phyloP scores from a whole-genome alignment of 192 early-diverging fungal species.

The Rhizophagus prolifer region DNA sequence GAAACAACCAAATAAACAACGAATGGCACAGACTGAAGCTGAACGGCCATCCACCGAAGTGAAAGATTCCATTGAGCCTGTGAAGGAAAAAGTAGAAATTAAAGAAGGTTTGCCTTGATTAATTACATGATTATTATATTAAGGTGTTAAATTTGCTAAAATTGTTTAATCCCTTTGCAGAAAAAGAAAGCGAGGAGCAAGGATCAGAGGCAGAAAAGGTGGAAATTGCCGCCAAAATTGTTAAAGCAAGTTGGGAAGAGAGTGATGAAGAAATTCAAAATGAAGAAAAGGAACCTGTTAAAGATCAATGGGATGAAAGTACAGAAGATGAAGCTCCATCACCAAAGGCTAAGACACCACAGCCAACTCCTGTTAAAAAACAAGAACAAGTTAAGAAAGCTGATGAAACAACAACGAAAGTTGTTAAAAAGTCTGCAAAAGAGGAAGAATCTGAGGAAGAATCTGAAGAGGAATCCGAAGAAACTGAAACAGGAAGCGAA shows the following conservation, averaged over 20 bases:
- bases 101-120: neutral
- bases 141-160: neutral
- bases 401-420: conserved; percentile 32
- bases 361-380: too few relatives aligned
- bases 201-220: conserved; percentile 29
- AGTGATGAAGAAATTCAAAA: conserved; percentile 35
- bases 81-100: conserved; percentile 23
- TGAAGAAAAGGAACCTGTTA: conserved; percentile 62
- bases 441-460: conserved; percentile 1
- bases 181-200: neutral
- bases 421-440: conserved; percentile 21
- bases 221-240: conserved; percentile 30
- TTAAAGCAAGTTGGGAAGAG: conserved; percentile 32
- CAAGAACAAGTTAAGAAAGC: too few relatives aligned
- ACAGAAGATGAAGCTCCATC: conserved; percentile 41
- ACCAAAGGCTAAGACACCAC: neutral
- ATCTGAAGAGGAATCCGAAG: conserved; percentile 32
- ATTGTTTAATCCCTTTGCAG: neutral
- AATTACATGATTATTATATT: neutral
- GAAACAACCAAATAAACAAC: conserved; percentile 56
- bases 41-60: neutral
- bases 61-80: conserved; percentile 21
- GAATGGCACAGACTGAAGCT: neutral
- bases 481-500: conserved; percentile 30
- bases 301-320: conserved; percentile 51